Evolutionary conservation across 768 basidiomycete species (phyloP), one percentile per base, ranked within the genome.

Genomic region (Termitomyces sp.): DNA sequence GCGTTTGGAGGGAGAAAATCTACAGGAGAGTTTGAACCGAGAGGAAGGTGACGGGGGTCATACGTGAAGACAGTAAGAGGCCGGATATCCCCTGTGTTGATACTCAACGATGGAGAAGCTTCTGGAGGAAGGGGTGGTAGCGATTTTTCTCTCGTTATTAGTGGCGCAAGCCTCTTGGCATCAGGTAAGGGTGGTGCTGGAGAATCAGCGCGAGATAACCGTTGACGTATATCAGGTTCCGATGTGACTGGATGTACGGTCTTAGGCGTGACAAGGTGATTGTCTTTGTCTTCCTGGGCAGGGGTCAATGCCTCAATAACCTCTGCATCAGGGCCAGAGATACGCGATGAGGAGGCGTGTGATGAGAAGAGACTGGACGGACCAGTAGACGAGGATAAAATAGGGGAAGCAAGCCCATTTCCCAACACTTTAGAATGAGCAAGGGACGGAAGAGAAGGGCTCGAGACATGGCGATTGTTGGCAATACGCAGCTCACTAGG

Each of bases 381-480:
- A 65, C 86, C 86, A 50, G 89, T 87, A 57, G 87, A 89, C 74
- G 88, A 87, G 56, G 87, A 89, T 74, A 86, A 79, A 74, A 83
- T 84, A 64, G 80, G 76, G 59, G 82, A 79, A 54, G 80, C 77
- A 57, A 80, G 66, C 40, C 56, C 56, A 28, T 75, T 75, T 20
- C 52, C 52, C 11, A 18, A 5, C 58, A 77, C 71, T 66, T 83
- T 86, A 28, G 82, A 81, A 7, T 85, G 85, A 36, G 74, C 67
- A 47, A 79, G 74, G 20, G 85, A 85, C 8, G 81, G 82, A 47
- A 90, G 72, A 22, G 90, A 90, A 13, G 86, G 83, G 5, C 86
- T 85, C 16, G 90, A 90, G 26, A 80, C 76, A 64, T 86, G 87
- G 5, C 88, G 82, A 51, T 75, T 76, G 47, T 74, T 71, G 35